These are phyloP conservation scores for Camelina hispida DNA, from an alignment of 345 rosid genomes.

Conservation along the genomic window DNA sequence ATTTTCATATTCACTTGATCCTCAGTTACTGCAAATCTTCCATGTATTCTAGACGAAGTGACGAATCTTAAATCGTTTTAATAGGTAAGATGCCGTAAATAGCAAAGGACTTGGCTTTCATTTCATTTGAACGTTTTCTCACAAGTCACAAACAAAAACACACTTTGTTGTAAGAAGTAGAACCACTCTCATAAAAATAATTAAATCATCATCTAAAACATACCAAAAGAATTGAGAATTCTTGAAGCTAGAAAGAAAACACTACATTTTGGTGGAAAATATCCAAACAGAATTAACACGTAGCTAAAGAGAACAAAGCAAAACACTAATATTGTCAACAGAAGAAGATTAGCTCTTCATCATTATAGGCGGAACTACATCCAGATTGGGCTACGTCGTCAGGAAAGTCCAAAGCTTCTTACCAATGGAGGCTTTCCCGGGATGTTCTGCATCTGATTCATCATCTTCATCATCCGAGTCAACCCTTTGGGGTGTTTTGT, in stretches of 20 bases:
- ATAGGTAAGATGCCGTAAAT: neutral
- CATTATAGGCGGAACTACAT: neutral
- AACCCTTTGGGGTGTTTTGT: conserved; percentile 60
- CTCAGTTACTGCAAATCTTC: neutral
- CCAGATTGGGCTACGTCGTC: conserved; percentile 57
- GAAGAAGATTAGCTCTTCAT: conserved; percentile 36
- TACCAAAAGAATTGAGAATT: conserved; percentile 43
- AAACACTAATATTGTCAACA: conserved; percentile 39
- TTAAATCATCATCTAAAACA: conserved; percentile 40
- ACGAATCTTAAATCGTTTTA: neutral
- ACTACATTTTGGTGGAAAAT: neutral
- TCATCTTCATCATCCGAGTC: conserved; percentile 56
- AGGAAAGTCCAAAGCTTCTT: conserved; percentile 96
- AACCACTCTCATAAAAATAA: conserved; percentile 24
- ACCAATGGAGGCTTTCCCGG: conserved; percentile 79
- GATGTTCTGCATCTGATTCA: conserved; percentile 66
- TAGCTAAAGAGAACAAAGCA: conserved; percentile 38
- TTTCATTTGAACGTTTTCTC: too few relatives aligned
- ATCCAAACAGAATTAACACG: conserved; percentile 29
- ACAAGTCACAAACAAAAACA: neutral
- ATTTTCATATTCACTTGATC: neutral
- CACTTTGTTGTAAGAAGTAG: conserved; percentile 11
- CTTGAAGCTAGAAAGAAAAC: conserved; percentile 17
- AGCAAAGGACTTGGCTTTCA: neutral
- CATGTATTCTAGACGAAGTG: neutral